Conservation (phyloP, 2,329 filamentous ascomycete genomes). For the Triangularia verruculosa region DNA sequence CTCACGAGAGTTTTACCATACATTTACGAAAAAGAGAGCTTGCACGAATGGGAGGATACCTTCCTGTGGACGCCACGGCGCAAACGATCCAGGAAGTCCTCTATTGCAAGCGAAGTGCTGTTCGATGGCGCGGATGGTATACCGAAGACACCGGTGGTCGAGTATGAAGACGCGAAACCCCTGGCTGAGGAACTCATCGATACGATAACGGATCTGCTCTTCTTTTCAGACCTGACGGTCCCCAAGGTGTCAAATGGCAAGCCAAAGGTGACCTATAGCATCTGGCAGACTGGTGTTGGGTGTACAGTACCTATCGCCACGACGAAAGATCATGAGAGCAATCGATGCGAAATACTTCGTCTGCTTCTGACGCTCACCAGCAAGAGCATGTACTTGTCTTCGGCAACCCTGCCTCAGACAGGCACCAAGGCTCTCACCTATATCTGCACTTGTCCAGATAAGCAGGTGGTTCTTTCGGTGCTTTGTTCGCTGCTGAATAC, state of each 20-base stretch:
- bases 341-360: conserved; percentile 84
- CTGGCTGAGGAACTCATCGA: conserved; percentile 91
- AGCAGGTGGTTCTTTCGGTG: conserved; percentile 85
- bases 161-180: conserved; percentile 80
- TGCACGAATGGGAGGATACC: conserved; percentile 81
- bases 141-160: conserved; percentile 48
- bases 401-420: conserved; percentile 73
- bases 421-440: conserved; percentile 85
- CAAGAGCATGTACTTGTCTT: conserved; percentile 89
- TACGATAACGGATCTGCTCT: conserved; percentile 81
- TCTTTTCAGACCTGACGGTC: conserved; percentile 87
- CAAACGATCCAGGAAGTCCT: conserved; percentile 66
- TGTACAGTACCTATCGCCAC: conserved; percentile 87
- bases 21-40: conserved; percentile 81
- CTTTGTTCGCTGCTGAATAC: conserved; percentile 94
- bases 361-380: conserved; percentile 82
- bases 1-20: conserved; percentile 87
- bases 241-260: conserved; percentile 68
- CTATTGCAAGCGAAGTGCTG: conserved; percentile 70
- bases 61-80: conserved; percentile 86
- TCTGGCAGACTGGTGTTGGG: conserved; percentile 97
- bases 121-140: conserved; percentile 72
- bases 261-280: conserved; percentile 83
- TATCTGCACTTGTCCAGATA: conserved; percentile 81
- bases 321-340: conserved; percentile 89